These are phyloP conservation scores for Saturnispora saitoi DNA, from an alignment of 805 yeast genomes.

Conservation along the genomic window DNA sequence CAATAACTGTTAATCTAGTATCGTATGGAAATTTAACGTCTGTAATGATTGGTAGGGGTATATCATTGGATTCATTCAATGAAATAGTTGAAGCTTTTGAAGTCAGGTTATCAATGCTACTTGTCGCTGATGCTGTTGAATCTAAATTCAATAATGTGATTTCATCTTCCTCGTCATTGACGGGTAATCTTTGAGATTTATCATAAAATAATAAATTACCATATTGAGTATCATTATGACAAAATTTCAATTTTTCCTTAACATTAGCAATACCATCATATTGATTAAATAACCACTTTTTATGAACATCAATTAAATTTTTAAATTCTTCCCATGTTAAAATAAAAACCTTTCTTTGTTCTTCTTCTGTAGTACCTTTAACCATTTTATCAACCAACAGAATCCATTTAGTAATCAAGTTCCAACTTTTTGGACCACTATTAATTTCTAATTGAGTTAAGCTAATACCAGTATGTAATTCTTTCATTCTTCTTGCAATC, in stretches of 20 bases:
- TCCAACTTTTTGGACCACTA: constrained; percentile 64
- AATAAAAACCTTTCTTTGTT: constrained; percentile 34
- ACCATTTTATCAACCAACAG: constrained; percentile 36
- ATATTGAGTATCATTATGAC: constrained; percentile 96
- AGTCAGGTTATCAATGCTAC: constrained; percentile 12
- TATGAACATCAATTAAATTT: constrained; percentile 41
- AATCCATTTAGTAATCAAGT: constrained; percentile 64
- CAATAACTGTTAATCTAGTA: constrained; percentile 80
- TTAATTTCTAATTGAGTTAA: constrained; percentile 48
- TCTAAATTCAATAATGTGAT: constrained; percentile 8
- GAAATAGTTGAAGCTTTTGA: constrained; percentile 16
- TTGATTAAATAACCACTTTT: constrained; percentile 48
- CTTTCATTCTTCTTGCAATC: constrained; percentile 95
- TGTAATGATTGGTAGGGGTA: constrained; percentile 23
- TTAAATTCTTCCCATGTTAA: constrained; percentile 45
- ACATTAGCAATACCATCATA: constrained; percentile 36
- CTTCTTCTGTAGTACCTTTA: constrained; percentile 26
- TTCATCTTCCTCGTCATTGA: constrained; percentile 24
- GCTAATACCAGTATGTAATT: constrained; percentile 73
- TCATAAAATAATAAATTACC: constrained; percentile 70
- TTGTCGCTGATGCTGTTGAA: neutral
- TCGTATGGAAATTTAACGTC: constrained; percentile 33
- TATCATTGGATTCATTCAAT: constrained; percentile 10
- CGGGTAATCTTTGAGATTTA: constrained; percentile 21
- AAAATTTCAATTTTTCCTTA: constrained; percentile 55